Evolutionary conservation across 345 rosid species (phyloP).

Genomic region (Mangifera indica): DNA sequence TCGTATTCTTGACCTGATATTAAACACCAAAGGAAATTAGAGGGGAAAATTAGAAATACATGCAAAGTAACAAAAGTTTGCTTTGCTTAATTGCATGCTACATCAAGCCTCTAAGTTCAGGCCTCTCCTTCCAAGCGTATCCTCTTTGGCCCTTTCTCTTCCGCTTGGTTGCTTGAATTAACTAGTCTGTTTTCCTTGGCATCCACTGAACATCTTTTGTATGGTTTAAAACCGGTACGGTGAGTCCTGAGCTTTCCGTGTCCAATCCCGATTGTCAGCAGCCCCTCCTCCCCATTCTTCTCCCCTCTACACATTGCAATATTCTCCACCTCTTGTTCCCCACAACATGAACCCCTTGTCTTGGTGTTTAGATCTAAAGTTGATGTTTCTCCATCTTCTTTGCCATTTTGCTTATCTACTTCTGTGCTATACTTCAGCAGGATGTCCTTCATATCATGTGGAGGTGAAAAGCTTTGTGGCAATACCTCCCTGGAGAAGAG

Average conservation of each 20-base stretch:
- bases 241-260: constrained; percentile 50
- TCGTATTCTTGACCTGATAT: constrained; percentile 35
- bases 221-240: constrained; percentile 87
- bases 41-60: constrained; percentile 28
- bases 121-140: constrained; percentile 76
- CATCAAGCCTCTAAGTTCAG: constrained; percentile 39
- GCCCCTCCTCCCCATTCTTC: constrained; percentile 37
- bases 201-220: constrained; percentile 84
- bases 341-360: constrained; percentile 22
- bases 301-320: constrained; percentile 16
- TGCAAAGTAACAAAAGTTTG: constrained; percentile 31
- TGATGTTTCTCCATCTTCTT: constrained; percentile 36
- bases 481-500: constrained; percentile 77
- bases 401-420: constrained; percentile 35
- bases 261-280: constrained; percentile 58
- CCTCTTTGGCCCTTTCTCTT: constrained; percentile 77
- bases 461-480: constrained; percentile 92
- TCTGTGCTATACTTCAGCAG: constrained; percentile 21
- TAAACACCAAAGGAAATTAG: constrained; percentile 28
- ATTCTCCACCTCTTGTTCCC: constrained; percentile 43
- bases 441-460: constrained; percentile 31
- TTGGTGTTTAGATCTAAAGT: constrained; percentile 51
- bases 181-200: constrained; percentile 56
- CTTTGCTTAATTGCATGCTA: constrained; percentile 33
- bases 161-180: constrained; percentile 46